A percentile compares a stretch with the other conserved stretches of the same genome.
Evolutionary conservation across 345 rosid genomes (phyloP).

Genomic region (Brassica nigra): DNA sequence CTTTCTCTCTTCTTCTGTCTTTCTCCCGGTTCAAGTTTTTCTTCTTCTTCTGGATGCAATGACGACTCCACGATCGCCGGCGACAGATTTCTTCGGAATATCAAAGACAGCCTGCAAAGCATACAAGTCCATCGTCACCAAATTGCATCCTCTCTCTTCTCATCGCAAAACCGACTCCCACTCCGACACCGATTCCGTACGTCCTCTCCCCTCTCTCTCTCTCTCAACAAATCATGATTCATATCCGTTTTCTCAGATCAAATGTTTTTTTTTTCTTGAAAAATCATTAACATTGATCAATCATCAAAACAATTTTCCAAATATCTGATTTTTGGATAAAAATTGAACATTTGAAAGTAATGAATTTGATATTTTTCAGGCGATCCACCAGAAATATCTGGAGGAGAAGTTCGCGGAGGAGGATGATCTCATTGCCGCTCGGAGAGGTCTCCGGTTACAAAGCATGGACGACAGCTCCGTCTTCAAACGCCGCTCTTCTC

Average conservation of each 20-base stretch:
- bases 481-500: constrained; percentile 43
- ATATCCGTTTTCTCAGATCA: neutral
- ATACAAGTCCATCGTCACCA: constrained; percentile 59
- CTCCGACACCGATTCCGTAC: constrained; percentile 40
- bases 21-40: too few relatives aligned
- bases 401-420: constrained; percentile 38
- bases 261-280: neutral
- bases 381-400: constrained; percentile 19
- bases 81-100: constrained; percentile 50
- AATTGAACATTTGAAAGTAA: neutral
- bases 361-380: constrained; percentile 7
- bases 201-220: neutral
- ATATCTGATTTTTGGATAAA: neutral
- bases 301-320: neutral
- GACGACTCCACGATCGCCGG: constrained; percentile 49
- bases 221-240: neutral
- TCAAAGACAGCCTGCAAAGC: constrained; percentile 52
- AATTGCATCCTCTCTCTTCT: constrained; percentile 47
- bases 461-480: constrained; percentile 52
- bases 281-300: neutral
- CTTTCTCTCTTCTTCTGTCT: neutral
- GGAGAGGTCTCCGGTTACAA: constrained; percentile 38
- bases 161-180: constrained; percentile 45
- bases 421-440: constrained; percentile 42
- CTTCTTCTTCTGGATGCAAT: constrained; percentile 32